These are phyloP conservation scores for Penicillium chermesinum DNA, from an alignment of 495 filamentous ascomycete genomes.

Conservation along the genomic window DNA sequence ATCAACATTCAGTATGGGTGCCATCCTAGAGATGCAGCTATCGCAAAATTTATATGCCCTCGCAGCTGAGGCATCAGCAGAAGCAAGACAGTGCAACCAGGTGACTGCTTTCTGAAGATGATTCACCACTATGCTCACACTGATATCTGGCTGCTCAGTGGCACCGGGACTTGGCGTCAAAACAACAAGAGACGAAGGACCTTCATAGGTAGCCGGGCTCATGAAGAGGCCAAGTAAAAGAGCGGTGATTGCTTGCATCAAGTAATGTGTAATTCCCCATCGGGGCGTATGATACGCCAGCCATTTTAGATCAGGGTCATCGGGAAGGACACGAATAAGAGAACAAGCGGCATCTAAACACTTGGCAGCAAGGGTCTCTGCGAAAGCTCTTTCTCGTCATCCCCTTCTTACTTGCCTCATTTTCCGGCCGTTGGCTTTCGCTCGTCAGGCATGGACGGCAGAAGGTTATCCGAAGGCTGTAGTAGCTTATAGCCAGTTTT, in stretches of 20 bases:
- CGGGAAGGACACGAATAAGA: neutral
- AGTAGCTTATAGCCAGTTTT: neutral
- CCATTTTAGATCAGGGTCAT: neutral
- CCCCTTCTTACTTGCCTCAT: neutral
- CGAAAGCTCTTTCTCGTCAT: neutral
- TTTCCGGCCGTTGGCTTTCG: neutral
- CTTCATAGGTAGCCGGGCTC: neutral
- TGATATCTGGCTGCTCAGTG: neutral
- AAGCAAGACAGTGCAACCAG: neutral
- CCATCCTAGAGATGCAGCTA: neutral
- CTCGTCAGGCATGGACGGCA: neutral
- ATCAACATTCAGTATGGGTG: neutral
- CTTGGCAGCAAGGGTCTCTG: neutral
- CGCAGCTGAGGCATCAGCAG: neutral
- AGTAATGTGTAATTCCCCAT: slow-evolving; percentile 1
- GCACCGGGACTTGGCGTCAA: neutral
- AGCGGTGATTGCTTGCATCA: slow-evolving; percentile 1
- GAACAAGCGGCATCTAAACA: neutral
- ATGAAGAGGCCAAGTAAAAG: neutral
- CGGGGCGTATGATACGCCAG: neutral
- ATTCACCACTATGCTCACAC: neutral
- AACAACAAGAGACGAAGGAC: neutral
- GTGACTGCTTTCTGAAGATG: neutral
- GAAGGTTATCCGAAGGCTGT: neutral
- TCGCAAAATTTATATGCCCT: neutral